Percentiles rank a stretch among this genome's conserved stretches.
Evolutionary conservation across 306 rosid species (phyloP).

Genomic region (Glycine latifolia): DNA sequence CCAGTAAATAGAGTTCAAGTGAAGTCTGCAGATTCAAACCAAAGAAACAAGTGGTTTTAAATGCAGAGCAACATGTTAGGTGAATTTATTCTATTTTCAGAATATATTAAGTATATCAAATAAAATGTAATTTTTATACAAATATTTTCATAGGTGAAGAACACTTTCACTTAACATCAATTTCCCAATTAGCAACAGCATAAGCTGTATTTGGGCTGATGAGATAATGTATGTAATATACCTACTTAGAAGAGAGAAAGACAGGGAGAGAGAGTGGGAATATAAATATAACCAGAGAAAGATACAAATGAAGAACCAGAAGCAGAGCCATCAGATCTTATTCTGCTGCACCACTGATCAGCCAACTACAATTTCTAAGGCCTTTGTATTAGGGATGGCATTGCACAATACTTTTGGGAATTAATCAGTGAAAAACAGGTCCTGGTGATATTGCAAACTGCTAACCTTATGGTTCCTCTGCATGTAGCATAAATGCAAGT

Average conservation of each 20-base stretch:
- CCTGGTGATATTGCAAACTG: conserved; percentile 57
- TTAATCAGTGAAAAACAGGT: conserved; percentile 44
- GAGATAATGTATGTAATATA: background rate
- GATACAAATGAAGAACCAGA: conserved; percentile 31
- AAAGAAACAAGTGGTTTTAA: too few relatives aligned
- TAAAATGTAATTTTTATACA: conserved; percentile 18
- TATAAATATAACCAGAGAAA: conserved; percentile 24
- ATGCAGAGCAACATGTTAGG: background rate
- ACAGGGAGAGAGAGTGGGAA: background rate
- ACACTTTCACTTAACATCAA: background rate
- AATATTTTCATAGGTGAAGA: conserved; percentile 30
- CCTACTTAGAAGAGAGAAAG: conserved; percentile 13
- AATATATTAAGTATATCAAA: conserved; percentile 1
- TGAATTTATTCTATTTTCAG: background rate
- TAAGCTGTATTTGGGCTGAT: conserved; percentile 20
- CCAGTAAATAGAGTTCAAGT: conserved; percentile 7
- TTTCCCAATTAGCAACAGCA: conserved; percentile 26
- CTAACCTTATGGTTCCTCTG: conserved; percentile 51
- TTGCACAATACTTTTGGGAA: conserved; percentile 22
- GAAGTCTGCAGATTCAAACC: background rate
- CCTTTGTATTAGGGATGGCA: conserved; percentile 16
- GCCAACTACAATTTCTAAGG: conserved; percentile 20
- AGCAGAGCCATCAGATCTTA: conserved; percentile 35
- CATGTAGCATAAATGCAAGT: conserved; percentile 55
- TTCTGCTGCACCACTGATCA: conserved; percentile 36